These are phyloP conservation scores for Boletus hoseneyae DNA, from an alignment of 1,284 basidiomycete species.

Conservation along the genomic window DNA sequence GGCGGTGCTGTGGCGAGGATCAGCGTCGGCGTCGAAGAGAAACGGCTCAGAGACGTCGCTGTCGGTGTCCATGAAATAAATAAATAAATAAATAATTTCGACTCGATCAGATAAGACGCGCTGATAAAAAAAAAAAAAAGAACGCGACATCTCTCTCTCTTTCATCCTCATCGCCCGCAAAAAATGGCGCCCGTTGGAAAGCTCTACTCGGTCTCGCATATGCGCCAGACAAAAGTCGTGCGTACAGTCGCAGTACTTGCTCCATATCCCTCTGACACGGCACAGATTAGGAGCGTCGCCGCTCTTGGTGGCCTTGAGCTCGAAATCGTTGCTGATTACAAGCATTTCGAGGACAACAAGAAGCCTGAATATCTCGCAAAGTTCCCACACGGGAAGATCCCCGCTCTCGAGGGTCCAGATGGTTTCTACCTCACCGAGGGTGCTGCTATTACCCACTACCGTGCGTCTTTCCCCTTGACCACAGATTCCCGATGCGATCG, in stretches of 20 bases:
- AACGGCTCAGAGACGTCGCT: constrained; percentile 23
- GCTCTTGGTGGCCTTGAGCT: constrained; percentile 70
- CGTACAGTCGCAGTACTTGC: constrained; percentile 25
- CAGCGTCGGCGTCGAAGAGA: constrained; percentile 10
- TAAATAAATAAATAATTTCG: constrained; percentile 20
- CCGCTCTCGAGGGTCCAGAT: constrained; percentile 75
- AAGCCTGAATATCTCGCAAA: constrained; percentile 74
- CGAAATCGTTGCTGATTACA: constrained; percentile 55
- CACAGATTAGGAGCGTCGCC: constrained; percentile 69
- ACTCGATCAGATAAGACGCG: constrained; percentile 33
- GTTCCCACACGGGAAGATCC: constrained; percentile 84
- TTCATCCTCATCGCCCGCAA: constrained; percentile 19
- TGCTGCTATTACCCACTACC: constrained; percentile 80
- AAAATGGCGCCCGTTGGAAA: constrained; percentile 59
- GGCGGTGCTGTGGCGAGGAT: constrained; percentile 33
- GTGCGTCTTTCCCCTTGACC: constrained; percentile 56
- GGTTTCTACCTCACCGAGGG: constrained; percentile 83
- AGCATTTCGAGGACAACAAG: constrained; percentile 74
- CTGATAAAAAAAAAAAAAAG: constrained; percentile 26
- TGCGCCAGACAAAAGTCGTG: constrained; percentile 50
- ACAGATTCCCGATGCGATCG: constrained; percentile 13
- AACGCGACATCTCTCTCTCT: constrained; percentile 8
- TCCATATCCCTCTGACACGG: constrained; percentile 3
- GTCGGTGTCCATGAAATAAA: constrained; percentile 27
- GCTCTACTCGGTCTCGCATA: constrained; percentile 49